Evolutionary conservation across 768 basidiomycete genomes (phyloP).

Genomic region (Pleurotus tuber-regium): DNA sequence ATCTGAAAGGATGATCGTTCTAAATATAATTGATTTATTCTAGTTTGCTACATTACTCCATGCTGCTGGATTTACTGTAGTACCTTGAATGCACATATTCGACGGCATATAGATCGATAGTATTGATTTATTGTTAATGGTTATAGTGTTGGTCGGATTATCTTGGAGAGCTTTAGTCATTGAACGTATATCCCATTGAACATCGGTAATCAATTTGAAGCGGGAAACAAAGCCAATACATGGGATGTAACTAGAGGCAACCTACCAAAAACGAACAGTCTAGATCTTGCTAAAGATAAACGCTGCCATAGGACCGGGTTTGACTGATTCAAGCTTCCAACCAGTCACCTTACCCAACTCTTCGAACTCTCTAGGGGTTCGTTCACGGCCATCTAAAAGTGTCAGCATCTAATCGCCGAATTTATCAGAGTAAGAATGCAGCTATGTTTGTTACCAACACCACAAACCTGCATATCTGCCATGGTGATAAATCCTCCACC

Average conservation of each 20-base stretch:
- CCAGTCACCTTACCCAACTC: neutral
- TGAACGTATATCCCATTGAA: too few species aligned
- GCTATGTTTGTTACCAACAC: too few species aligned
- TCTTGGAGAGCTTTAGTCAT: too few species aligned
- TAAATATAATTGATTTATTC: neutral
- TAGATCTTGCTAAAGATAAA: slow-evolving; percentile 2
- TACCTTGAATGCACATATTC: too few species aligned
- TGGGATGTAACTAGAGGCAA: too few species aligned
- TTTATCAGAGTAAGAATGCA: neutral
- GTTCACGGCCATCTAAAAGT: neutral
- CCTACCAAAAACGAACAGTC: too few species aligned
- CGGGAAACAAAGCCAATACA: too few species aligned
- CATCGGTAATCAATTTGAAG: too few species aligned
- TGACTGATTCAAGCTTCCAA: slow-evolving; percentile 1
- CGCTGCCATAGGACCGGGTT: slow-evolving; percentile 4
- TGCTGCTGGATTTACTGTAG: slow-evolving; percentile 11
- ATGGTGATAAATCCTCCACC: neutral
- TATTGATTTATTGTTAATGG: too few species aligned
- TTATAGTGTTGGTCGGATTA: too few species aligned
- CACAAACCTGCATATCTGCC: slow-evolving; percentile 1
- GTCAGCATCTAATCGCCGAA: slow-evolving; percentile 1
- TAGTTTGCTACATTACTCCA: slow-evolving; percentile 16
- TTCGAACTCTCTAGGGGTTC: neutral
- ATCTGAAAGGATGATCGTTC: neutral
- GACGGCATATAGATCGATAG: too few species aligned